Evolutionary conservation across 306 rosid species (phyloP), one percentile per base, ranked within the genome.

Genomic region (Prunus persica): DNA sequence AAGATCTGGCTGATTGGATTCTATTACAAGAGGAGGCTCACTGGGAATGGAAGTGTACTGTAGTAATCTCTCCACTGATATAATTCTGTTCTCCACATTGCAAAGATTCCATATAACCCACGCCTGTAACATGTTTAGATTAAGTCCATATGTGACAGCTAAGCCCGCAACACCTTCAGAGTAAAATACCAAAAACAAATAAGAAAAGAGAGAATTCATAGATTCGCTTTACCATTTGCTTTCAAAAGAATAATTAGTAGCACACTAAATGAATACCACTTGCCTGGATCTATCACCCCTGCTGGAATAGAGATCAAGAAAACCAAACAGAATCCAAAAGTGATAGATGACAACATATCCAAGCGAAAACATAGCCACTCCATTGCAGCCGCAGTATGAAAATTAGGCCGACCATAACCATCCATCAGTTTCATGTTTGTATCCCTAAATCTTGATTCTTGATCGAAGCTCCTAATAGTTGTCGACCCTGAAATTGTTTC

Each of bases 51-150:
- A 68, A 58, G 96, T 71, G 79, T 93, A 91, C 62, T 93, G 98
- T 81, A 91, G 76, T 69, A 93, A 82, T 83, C 96, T 88, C 83
- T 93, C 98, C 4, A 91, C 96, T 6, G 98, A 91, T 88, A 93
- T 91, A 50, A 93, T 93, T 74, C 79, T 93, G 72, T 87, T 91
- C 89, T 93, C 97, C 88, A 87, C 43, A 45, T 75, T 76, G 77
- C 97, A 91, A 80, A 89, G 82, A 64, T 19, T 58, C 91, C 88
- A 78, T 67, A 89, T 84, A 27, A 89, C 25, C 72, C 8, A 46
- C 71, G 78, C 68, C 82, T 86, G 98, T 63, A 88, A 4, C 64
- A 20, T 52, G 70, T 89, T 91, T 75, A 91, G 86, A 83, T 75
- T 86, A 61, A 89, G 90, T 66, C 96, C 98, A 68, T 89, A 93